A percentile compares a stretch with the other conserved stretches of the same genome.
These are phyloP conservation scores for Capsicum pubescens DNA, from an alignment of 257 asterid species.

Conservation along the genomic window DNA sequence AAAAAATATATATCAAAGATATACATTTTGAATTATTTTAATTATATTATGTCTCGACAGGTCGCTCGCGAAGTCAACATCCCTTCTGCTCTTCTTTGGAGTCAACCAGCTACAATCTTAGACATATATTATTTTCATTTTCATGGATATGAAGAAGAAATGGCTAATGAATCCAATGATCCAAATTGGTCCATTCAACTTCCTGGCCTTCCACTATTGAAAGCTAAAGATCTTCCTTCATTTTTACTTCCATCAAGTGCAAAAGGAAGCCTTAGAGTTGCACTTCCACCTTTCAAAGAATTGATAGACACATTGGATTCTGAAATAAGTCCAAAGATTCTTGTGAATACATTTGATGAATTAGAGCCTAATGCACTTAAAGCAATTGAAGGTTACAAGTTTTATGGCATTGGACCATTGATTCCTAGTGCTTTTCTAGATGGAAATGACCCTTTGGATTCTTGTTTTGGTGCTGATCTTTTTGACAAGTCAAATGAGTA, in stretches of 20 bases:
- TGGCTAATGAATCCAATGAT: conserved; percentile 11
- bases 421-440: conserved; percentile 36
- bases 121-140: conserved; percentile 40
- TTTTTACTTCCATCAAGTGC: conserved; percentile 40
- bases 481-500: conserved; percentile 30
- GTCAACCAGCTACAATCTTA: conserved; percentile 46
- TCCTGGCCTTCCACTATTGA: conserved; percentile 40
- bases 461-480: conserved; percentile 34
- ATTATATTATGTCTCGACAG: conserved; percentile 1
- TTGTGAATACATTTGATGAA: conserved; percentile 42
- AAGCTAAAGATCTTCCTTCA: conserved; percentile 40
- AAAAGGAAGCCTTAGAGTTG: not conserved
- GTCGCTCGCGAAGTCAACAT: conserved; percentile 47
- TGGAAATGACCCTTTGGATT: conserved; percentile 30
- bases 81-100: conserved; percentile 48
- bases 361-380: conserved; percentile 35
- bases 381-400: conserved; percentile 36
- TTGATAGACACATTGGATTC: conserved; percentile 35
- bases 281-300: conserved; percentile 31
- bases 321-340: conserved; percentile 27
- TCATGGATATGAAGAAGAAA: conserved; percentile 36
- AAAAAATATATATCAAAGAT: not conserved
- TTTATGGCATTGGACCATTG: conserved; percentile 48
- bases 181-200: conserved; percentile 39
- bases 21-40: not conserved